Evolutionary conservation across 2,329 filamentous ascomycete species (phyloP).

Genomic region (Pseudogymnoascus verrucosus): DNA sequence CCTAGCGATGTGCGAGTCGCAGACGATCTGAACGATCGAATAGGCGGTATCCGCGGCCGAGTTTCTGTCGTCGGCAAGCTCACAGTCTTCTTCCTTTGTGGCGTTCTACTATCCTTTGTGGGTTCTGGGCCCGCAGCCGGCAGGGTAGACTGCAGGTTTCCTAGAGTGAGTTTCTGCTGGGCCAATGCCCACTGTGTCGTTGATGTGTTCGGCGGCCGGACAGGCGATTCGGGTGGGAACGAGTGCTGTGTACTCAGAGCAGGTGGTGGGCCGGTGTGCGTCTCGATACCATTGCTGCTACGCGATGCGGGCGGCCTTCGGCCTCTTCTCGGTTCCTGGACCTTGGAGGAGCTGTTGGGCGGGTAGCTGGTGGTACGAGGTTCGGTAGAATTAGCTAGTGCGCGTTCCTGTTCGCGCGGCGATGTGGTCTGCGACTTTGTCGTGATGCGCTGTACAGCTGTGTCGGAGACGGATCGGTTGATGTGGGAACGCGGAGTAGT

Average conservation of each 20-base stretch:
- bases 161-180: conserved; percentile 8
- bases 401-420: not conserved
- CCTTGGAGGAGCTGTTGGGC: conserved; percentile 2
- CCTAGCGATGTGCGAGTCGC: not conserved
- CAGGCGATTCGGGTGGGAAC: not conserved
- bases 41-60: conserved; percentile 7
- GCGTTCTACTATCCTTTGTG: not conserved
- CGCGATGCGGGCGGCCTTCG: conserved; percentile 7
- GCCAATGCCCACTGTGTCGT: conserved; percentile 11
- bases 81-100: not conserved
- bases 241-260: conserved; percentile 10
- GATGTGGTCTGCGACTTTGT: not conserved
- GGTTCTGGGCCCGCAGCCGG: not conserved
- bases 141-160: not conserved
- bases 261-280: conserved; percentile 8
- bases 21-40: conserved; percentile 12
- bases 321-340: not conserved
- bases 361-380: not conserved
- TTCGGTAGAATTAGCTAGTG: conserved; percentile 4
- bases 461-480: not conserved
- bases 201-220: conserved; percentile 1
- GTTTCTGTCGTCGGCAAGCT: not conserved
- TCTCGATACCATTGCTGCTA: conserved; percentile 12
- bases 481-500: not conserved
- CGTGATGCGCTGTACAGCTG: not conserved